Evolutionary conservation across 441 rosid species (phyloP).

Genomic region (Dalechampia spathulata): DNA sequence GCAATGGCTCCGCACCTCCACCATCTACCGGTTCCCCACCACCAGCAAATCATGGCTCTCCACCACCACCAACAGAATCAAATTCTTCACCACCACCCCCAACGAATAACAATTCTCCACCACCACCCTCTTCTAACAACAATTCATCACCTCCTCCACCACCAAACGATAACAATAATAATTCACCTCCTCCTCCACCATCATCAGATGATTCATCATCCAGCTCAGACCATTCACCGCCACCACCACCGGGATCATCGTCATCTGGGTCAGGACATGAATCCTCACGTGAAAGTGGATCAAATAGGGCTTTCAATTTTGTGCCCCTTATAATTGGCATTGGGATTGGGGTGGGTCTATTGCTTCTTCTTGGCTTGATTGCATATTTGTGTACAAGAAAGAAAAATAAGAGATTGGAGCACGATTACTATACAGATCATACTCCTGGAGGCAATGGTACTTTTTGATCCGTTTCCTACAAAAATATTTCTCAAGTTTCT

Average conservation of each 20-base stretch:
- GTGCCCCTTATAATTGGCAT: slow-evolving; percentile 38
- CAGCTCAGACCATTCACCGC: slow-evolving; percentile 5
- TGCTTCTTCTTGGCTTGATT: slow-evolving; percentile 34
- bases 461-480: too few relatives aligned
- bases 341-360: slow-evolving; percentile 31
- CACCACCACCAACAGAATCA: too few relatives aligned
- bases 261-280: slow-evolving; percentile 16
- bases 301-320: not conserved
- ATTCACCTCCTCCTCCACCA: slow-evolving; percentile 17
- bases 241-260: slow-evolving; percentile 19
- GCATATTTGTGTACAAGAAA: slow-evolving; percentile 28
- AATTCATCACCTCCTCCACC: slow-evolving; percentile 19
- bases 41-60: too few relatives aligned
- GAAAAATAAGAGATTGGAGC: slow-evolving; percentile 41
- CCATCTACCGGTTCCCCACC: too few relatives aligned
- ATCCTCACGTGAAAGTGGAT: slow-evolving; percentile 5
- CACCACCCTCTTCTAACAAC: slow-evolving; percentile 12
- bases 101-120: too few relatives aligned
- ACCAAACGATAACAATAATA: not conserved
- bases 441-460: slow-evolving; percentile 21
- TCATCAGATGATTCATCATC: slow-evolving; percentile 12
- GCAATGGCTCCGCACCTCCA: too few relatives aligned
- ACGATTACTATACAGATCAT: slow-evolving; percentile 35
- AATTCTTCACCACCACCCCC: too few relatives aligned
- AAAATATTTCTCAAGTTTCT: too few relatives aligned